These are phyloP conservation scores for Sporothrix humicola DNA, from an alignment of 2,329 filamentous ascomycete genomes.

Conservation along the genomic window DNA sequence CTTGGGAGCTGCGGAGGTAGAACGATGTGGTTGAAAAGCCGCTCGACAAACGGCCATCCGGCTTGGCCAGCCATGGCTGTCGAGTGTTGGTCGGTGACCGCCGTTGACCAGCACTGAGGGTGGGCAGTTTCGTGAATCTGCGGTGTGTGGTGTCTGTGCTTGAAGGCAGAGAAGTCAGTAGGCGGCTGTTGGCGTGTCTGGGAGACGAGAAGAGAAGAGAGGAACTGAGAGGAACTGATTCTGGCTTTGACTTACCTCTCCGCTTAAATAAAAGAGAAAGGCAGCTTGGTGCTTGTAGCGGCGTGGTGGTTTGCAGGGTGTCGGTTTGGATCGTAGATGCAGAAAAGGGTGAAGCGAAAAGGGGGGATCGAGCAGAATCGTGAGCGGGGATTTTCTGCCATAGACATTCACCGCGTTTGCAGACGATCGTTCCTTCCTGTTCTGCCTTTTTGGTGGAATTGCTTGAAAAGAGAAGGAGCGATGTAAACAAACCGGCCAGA, in stretches of 20 bases:
- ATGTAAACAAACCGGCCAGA: not conserved
- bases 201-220: not conserved
- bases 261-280: too few species aligned
- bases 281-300: too few species aligned
- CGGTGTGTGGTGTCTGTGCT: too few species aligned
- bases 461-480: slow-evolving; percentile 1
- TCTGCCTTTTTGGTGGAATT: not conserved
- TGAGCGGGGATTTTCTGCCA: too few species aligned
- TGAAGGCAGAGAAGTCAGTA: too few species aligned
- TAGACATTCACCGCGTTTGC: too few species aligned
- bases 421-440: not conserved
- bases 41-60: not conserved
- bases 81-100: too few species aligned
- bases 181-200: not conserved
- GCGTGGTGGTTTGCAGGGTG: too few species aligned
- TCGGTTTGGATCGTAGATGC: not conserved
- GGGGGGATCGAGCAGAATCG: not conserved
- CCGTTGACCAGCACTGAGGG: too few species aligned
- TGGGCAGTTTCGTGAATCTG: too few species aligned
- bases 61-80: not conserved
- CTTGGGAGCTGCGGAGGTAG: not conserved
- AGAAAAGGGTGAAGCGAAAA: not conserved
- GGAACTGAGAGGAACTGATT: too few species aligned
- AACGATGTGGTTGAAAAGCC: not conserved
- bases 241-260: too few species aligned